Conservation (phyloP, 2,329 filamentous ascomycete species). For the Dichotomopilus funicola region DNA sequence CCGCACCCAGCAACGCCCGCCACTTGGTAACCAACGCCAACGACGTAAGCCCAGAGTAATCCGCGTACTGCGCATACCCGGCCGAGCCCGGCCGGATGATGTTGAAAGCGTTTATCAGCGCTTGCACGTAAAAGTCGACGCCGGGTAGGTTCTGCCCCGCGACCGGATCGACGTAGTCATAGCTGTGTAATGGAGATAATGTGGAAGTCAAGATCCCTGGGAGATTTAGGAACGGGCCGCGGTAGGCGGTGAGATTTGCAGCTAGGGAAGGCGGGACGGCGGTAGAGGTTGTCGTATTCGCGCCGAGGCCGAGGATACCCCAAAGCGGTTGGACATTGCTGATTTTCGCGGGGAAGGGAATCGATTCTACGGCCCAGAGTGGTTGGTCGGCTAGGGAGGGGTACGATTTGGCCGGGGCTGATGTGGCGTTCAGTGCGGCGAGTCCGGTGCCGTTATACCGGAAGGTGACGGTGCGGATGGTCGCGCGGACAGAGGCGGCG, state of each 20-base stretch:
- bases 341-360: neutral
- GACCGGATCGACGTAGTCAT: neutral
- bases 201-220: neutral
- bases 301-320: neutral
- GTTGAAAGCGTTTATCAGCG: constrained; percentile 2
- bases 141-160: constrained; percentile 6
- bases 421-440: neutral
- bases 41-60: constrained; percentile 5
- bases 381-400: neutral
- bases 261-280: neutral
- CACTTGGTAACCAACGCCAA: constrained; percentile 2
- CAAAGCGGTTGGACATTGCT: constrained; percentile 5
- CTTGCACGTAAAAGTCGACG: constrained; percentile 3
- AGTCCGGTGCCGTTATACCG: constrained; percentile 6
- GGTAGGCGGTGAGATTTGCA: neutral
- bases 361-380: constrained; percentile 6
- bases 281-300: neutral
- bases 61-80: neutral
- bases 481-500: constrained; percentile 7
- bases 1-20: neutral
- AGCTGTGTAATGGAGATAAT: neutral
- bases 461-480: constrained; percentile 10
- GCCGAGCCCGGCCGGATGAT: neutral
- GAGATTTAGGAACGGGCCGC: neutral
- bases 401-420: constrained; percentile 1